Evolutionary conservation across 345 rosid genomes (phyloP).

Genomic region (Syzygium aromaticum): DNA sequence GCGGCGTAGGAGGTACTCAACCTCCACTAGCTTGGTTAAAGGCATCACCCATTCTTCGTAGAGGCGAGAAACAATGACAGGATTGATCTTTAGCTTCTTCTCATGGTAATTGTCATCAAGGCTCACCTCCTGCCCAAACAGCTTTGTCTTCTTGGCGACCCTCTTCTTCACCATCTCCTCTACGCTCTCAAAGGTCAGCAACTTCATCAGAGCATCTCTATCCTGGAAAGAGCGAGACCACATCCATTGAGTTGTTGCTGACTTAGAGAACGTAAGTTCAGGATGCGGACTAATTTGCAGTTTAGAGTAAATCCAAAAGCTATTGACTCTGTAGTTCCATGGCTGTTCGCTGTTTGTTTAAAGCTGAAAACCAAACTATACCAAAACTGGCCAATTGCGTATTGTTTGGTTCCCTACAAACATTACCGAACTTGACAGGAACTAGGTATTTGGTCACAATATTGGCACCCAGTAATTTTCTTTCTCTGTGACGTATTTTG

Average conservation of each 20-base stretch:
- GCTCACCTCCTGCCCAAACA: constrained; percentile 60
- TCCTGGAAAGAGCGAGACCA: constrained; percentile 34
- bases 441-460: neutral
- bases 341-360: neutral
- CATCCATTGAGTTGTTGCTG: neutral
- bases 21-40: constrained; percentile 65
- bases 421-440: neutral
- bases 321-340: neutral
- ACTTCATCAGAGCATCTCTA: constrained; percentile 49
- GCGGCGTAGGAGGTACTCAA: constrained; percentile 78
- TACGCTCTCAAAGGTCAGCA: constrained; percentile 55
- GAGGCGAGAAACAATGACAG: constrained; percentile 49
- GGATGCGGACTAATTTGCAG: neutral
- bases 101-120: constrained; percentile 1
- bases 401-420: neutral
- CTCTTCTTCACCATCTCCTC: constrained; percentile 82
- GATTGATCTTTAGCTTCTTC: constrained; percentile 51
- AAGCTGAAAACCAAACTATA: neutral
- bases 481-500: neutral
- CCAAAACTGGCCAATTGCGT: neutral
- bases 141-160: constrained; percentile 66
- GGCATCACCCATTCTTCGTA: constrained; percentile 86
- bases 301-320: neutral
- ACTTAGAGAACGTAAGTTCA: neutral
- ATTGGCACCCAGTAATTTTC: neutral